Conservation (phyloP, 2,329 filamentous ascomycete genomes). For the Dactylellina haptotyla region DNA sequence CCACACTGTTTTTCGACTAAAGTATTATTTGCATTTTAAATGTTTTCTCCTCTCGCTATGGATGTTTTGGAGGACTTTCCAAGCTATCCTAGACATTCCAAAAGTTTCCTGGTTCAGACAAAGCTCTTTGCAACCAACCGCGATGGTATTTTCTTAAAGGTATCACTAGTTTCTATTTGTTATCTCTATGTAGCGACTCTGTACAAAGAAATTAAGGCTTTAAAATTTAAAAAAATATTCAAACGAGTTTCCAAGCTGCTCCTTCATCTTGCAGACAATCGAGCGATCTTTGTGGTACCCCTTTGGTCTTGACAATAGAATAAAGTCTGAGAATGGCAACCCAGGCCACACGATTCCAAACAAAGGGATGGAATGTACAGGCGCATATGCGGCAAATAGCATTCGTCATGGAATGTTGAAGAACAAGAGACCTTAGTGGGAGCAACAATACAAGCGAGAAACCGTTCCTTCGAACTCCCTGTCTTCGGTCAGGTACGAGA, state of each 20-base stretch:
- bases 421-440: neutral
- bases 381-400: constrained; percentile 46
- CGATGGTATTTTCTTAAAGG: too few relatives aligned
- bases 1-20: neutral
- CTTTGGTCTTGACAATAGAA: too few relatives aligned
- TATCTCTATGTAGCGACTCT: too few relatives aligned
- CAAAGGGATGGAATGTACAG: constrained; percentile 40
- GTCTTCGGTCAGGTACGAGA: constrained; percentile 14
- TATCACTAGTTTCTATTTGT: too few relatives aligned
- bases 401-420: constrained; percentile 44
- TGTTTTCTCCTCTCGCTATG: neutral
- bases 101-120: neutral
- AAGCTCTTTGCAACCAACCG: neutral
- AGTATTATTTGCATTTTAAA: too few relatives aligned
- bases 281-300: neutral
- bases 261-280: too few relatives aligned
- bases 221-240: too few relatives aligned
- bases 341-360: constrained; percentile 7
- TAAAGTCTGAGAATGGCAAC: neutral
- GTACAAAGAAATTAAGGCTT: too few relatives aligned
- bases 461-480: constrained; percentile 1
- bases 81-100: neutral
- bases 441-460: neutral
- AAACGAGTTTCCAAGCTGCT: too few relatives aligned
- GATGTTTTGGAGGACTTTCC: neutral